Evolutionary conservation across 2,329 filamentous ascomycete species (phyloP).

Genomic region (Ascochyta rabiei): DNA sequence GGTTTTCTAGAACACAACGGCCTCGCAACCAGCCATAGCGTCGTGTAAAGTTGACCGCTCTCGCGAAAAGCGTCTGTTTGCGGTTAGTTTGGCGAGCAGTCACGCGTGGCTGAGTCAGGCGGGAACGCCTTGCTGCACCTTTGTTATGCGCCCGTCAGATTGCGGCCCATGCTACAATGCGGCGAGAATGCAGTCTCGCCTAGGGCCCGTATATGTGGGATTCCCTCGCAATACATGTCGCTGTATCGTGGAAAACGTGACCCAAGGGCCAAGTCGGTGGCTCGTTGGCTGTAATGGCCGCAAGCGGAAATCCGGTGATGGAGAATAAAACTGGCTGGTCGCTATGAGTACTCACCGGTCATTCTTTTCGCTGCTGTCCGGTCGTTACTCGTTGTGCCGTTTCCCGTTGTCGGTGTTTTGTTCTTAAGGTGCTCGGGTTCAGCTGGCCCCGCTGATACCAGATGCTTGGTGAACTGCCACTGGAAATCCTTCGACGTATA

Average conservation of each 20-base stretch:
- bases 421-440: not conserved
- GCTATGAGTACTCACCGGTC: slow-evolving; percentile 6
- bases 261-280: not conserved
- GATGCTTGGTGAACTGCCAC: slow-evolving; percentile 14
- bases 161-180: slow-evolving; percentile 1
- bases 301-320: slow-evolving; percentile 3
- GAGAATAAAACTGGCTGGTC: slow-evolving; percentile 6
- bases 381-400: not conserved
- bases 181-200: slow-evolving; percentile 12
- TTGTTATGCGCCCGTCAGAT: slow-evolving; percentile 11
- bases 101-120: slow-evolving; percentile 17
- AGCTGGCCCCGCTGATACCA: not conserved
- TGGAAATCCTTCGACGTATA: slow-evolving; percentile 17
- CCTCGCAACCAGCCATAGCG: slow-evolving; percentile 2
- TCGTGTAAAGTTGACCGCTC: slow-evolving; percentile 15
- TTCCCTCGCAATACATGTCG: slow-evolving; percentile 16
- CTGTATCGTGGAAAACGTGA: slow-evolving; percentile 8
- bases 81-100: slow-evolving; percentile 16
- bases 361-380: not conserved
- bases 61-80: slow-evolving; percentile 16
- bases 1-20: slow-evolving; percentile 8
- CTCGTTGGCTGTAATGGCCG: slow-evolving; percentile 9
- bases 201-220: slow-evolving; percentile 2
- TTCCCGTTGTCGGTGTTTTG: not conserved
- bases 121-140: slow-evolving; percentile 9